Evolutionary conservation across 2,329 filamentous ascomycete genomes (phyloP).

Genomic region (Ophiostoma triangulosporum): DNA sequence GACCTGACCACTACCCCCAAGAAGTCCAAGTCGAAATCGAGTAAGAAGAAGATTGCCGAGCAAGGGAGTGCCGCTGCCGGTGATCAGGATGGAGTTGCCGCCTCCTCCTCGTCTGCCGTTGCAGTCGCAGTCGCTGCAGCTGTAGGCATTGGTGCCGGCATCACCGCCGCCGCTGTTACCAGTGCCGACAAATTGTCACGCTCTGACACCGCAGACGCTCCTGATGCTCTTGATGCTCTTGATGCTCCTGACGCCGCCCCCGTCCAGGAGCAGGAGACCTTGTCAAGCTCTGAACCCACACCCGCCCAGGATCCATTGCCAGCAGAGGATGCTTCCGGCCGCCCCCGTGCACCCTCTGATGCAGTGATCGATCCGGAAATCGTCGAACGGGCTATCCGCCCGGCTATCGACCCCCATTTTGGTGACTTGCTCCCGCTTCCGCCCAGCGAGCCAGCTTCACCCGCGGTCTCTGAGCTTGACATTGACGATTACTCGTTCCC

Average conservation of each 20-base stretch:
- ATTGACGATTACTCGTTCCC: slow-evolving; percentile 30
- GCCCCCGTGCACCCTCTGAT: slow-evolving; percentile 9
- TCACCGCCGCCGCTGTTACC: slow-evolving; percentile 38
- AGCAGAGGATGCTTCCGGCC: background rate
- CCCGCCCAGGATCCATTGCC: background rate
- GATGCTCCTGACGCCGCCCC: too few relatives aligned
- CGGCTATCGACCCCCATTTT: slow-evolving; percentile 53
- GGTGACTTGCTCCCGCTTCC: slow-evolving; percentile 51
- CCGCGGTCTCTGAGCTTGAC: slow-evolving; percentile 16
- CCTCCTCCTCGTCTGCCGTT: slow-evolving; percentile 16
- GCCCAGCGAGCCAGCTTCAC: slow-evolving; percentile 41
- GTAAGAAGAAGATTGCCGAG: background rate
- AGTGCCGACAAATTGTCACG: slow-evolving; percentile 29
- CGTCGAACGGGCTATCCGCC: slow-evolving; percentile 42
- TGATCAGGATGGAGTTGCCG: background rate
- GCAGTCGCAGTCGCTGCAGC: background rate
- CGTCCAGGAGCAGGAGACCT: slow-evolving; percentile 16
- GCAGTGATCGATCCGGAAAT: slow-evolving; percentile 44
- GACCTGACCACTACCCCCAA: background rate
- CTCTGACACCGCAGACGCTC: slow-evolving; percentile 33
- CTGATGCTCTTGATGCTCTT: too few relatives aligned
- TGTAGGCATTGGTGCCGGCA: background rate
- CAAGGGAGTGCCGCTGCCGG: background rate
- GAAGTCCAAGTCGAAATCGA: background rate
- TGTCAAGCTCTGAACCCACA: slow-evolving; percentile 18